These are phyloP conservation scores for Agrostemma githago DNA, from an alignment of 148 eudicot species.

Conservation along the genomic window DNA sequence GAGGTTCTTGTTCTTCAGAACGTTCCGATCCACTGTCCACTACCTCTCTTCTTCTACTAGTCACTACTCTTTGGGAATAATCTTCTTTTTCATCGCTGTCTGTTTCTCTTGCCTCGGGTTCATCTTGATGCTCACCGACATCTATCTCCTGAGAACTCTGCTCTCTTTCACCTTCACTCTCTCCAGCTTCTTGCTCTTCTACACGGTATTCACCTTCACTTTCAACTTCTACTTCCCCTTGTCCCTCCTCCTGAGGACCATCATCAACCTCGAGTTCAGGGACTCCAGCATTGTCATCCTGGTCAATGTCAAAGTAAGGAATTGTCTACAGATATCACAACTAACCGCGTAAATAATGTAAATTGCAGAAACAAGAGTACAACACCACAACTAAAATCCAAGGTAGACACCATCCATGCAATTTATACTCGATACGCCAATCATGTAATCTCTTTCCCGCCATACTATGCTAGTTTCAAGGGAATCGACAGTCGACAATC, in stretches of 20 bases:
- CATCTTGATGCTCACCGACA: constrained; percentile 67
- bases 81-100: constrained; percentile 78
- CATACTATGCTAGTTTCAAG: not conserved
- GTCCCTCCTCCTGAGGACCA: constrained; percentile 63
- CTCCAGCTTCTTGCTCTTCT: constrained; percentile 52
- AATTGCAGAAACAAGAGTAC: not conserved
- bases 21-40: constrained; percentile 83
- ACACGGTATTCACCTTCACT: constrained; percentile 75
- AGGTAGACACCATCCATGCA: not conserved
- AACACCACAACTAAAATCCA: not conserved
- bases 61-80: constrained; percentile 64
- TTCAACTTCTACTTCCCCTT: constrained; percentile 69
- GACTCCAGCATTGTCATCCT: constrained; percentile 85
- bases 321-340: not conserved
- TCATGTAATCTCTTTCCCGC: not conserved
- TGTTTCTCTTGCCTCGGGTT: constrained; percentile 68
- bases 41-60: constrained; percentile 73
- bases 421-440: no score
- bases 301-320: constrained; percentile 10
- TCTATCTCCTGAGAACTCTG: constrained; percentile 87
- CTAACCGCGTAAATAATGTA: not conserved
- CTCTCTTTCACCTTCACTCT: constrained; percentile 88
- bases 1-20: constrained; percentile 69
- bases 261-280: constrained; percentile 65
- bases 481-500: no score